Conservation (phyloP, 306 rosid genomes). For the Gynostemma pentaphyllum region DNA sequence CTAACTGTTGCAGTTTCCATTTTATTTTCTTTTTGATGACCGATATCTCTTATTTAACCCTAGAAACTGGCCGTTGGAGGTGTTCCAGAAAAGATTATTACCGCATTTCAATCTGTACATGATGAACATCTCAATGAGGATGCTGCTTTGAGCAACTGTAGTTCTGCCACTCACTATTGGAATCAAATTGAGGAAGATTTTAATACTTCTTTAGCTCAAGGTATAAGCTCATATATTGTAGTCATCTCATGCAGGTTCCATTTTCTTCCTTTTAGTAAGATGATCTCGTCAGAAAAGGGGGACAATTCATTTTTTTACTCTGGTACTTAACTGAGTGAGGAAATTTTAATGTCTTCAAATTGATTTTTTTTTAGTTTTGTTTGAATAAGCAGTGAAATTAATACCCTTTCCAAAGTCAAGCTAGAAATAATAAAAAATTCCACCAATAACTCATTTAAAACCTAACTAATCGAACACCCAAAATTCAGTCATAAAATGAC, state of each 20-base stretch:
- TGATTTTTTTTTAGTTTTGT: too few species aligned
- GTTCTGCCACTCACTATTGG: slow-evolving; percentile 28
- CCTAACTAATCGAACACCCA: too few species aligned
- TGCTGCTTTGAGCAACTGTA: slow-evolving; percentile 52
- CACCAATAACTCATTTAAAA: too few species aligned
- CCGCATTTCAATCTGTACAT: slow-evolving; percentile 74
- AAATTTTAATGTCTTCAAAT: too few species aligned
- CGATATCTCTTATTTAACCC: slow-evolving; percentile 13
- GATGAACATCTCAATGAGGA: slow-evolving; percentile 71
- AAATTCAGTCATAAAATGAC: too few species aligned
- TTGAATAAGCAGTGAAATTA: too few species aligned
- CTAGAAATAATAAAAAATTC: too few species aligned
- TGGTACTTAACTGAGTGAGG: too few species aligned
- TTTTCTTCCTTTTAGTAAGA: neutral
- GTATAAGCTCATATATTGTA: slow-evolving; percentile 27
- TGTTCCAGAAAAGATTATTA: slow-evolving; percentile 68
- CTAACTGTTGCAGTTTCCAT: slow-evolving; percentile 9
- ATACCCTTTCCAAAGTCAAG: too few species aligned
- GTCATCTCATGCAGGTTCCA: neutral
- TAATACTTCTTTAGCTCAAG: slow-evolving; percentile 51
- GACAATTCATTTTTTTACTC: too few species aligned
- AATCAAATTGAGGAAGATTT: slow-evolving; percentile 54
- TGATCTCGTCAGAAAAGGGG: too few species aligned
- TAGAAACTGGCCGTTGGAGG: slow-evolving; percentile 92
- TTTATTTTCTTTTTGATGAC: neutral